Conservation (phyloP, 2,329 filamentous ascomycete species). For the Beauveria bassiana region DNA sequence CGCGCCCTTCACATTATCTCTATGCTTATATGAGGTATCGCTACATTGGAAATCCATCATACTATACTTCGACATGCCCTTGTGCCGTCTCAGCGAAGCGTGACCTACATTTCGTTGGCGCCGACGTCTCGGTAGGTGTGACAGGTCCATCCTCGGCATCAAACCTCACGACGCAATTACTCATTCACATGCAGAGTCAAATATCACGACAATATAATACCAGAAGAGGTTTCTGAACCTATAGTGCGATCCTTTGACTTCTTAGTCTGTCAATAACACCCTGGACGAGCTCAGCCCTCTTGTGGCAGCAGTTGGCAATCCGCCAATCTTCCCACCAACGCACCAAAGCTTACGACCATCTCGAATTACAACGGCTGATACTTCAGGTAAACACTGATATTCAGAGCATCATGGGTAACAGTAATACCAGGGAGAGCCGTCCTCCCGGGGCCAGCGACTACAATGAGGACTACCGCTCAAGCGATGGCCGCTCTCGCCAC, state of each 20-base stretch:
- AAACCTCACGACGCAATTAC: neutral
- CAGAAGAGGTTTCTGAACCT: too few species aligned
- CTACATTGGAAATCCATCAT: neutral
- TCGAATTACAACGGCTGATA: neutral
- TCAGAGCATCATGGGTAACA: slow-evolving; percentile 28
- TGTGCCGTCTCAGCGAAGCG: neutral
- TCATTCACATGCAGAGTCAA: neutral
- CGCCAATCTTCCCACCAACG: neutral
- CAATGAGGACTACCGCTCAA: neutral
- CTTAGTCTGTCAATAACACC: neutral
- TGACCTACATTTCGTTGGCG: neutral
- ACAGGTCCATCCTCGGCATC: neutral
- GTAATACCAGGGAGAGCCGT: slow-evolving; percentile 33
- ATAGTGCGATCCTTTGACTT: neutral
- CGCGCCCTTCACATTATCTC: neutral
- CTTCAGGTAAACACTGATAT: neutral
- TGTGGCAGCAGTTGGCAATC: neutral
- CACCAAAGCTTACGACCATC: neutral
- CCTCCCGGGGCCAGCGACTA: slow-evolving; percentile 17
- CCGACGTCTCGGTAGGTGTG: neutral
- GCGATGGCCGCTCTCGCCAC: slow-evolving; percentile 2
- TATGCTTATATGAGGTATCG: neutral
- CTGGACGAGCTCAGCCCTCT: neutral
- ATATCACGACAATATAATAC: neutral
- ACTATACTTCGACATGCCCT: neutral